Evolutionary conservation across 2,329 filamentous ascomycete species (phyloP), one percentile per base, ranked within the genome.

Genomic region (Colletotrichum somersetense): DNA sequence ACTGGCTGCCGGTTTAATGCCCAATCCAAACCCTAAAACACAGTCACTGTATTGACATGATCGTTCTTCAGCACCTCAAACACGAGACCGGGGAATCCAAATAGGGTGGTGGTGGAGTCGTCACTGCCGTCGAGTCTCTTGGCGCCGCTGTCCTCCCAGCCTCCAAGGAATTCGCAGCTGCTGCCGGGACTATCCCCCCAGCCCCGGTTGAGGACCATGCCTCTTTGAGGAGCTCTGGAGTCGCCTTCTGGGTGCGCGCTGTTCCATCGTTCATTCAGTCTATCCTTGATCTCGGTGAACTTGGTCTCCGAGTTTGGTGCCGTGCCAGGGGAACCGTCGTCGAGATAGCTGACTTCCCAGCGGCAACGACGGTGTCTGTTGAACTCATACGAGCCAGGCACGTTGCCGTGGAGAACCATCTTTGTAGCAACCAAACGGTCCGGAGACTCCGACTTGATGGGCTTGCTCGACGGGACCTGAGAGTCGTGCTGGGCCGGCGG

Each of bases 11-110:
- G 46, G 10, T 56, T 56, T 65, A 70, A 70, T 72, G 70, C 70
- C 55, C 61, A 57, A 3, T 48, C 35, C 61, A 64, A 72, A 72
- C 68, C 64, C 55, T 80, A 97, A 84, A 95, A 97, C 33, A 97
- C 91, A 12, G 96, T 98, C 80, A 98, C 85, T 35, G 93, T 93
- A 81, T 94, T 97, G 33, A 99, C 93, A 73, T 91, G 92, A 5
- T 93, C 95, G 79, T 97, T 98, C 89, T 93, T 95, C 81, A 98
- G 83, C 38, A 99, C 96, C 83, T 99, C 96, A 83, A 99, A 98
- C 58, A 98, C 90, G 81, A 98, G 84, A 0, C 96, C 96, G 0
- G 96, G 96, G 78, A 98, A 98, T 1, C 96, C 95, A 83, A 94
- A 98, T 38, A 99, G 83, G 73, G 95, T 96, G 20, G 95, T 97